phyloP scores from a whole-genome alignment of 768 basidiomycete genomes.

The Lentinula sp. region DNA sequence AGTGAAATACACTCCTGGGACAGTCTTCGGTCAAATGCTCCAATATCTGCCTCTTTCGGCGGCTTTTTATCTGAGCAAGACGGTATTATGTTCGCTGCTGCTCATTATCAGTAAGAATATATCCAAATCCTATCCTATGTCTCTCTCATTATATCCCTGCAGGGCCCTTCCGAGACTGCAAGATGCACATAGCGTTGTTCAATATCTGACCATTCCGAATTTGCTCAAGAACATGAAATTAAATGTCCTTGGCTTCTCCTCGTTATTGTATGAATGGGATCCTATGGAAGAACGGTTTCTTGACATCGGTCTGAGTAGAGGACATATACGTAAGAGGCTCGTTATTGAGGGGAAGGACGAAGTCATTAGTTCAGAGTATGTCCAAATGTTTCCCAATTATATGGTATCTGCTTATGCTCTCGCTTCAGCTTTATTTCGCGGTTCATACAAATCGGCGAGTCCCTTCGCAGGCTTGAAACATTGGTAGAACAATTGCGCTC shows the following conservation, averaged over 20 bases:
- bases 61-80: conserved; percentile 71
- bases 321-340: conserved; percentile 25
- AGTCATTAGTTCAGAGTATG: conserved; percentile 51
- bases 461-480: conserved; percentile 60
- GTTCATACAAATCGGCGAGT: conserved; percentile 64
- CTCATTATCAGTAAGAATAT: conserved; percentile 51
- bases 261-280: conserved; percentile 64
- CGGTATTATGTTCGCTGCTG: conserved; percentile 41
- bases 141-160: not conserved
- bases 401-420: not conserved
- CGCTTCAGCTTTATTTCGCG: conserved; percentile 45
- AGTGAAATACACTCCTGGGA: conserved; percentile 51
- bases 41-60: conserved; percentile 26
- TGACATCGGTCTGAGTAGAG: conserved; percentile 30
- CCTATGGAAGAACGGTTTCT: conserved; percentile 47
- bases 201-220: conserved; percentile 40
- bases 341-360: conserved; percentile 55
- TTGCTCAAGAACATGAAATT: conserved; percentile 48
- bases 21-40: conserved; percentile 31
- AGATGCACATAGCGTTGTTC: conserved; percentile 28
- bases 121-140: not conserved
- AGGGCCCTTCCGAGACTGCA: conserved; percentile 47
- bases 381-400: not conserved
- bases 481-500: conserved; percentile 39
- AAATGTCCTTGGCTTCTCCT: conserved; percentile 63